Percentiles rank a stretch among this genome's conserved stretches.
Conservation (phyloP, 306 rosid species). For the Ammopiptanthus mongolicus region DNA sequence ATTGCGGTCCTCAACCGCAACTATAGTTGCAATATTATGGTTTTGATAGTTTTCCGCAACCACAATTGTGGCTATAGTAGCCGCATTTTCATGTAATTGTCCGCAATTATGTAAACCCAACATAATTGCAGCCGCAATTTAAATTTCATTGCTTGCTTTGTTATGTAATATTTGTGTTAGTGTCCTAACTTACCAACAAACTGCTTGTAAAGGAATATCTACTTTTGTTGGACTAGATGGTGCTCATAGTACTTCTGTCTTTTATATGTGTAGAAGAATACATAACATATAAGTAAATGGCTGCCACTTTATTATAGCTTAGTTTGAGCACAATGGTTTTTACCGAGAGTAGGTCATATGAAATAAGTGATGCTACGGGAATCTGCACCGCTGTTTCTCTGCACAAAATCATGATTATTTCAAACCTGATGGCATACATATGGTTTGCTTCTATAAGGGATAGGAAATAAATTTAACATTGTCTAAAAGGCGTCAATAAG, state of each 20-base stretch:
- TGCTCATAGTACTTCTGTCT: neutral
- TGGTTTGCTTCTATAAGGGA: neutral
- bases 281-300: neutral
- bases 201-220: neutral
- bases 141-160: neutral
- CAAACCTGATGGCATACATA: neutral
- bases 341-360: neutral
- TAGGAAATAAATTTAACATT: neutral
- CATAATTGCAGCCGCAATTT: too few relatives aligned
- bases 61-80: too few relatives aligned
- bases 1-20: too few relatives aligned
- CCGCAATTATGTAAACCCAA: too few relatives aligned
- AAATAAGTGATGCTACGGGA: conserved; percentile 1
- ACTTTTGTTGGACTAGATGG: neutral
- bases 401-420: neutral
- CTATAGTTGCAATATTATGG: too few relatives aligned
- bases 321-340: neutral
- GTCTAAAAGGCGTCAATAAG: neutral
- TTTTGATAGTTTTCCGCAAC: too few relatives aligned
- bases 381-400: neutral
- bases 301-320: neutral
- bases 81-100: too few relatives aligned
- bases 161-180: neutral
- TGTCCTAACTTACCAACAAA: neutral
- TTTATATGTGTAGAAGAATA: neutral